Conservation (phyloP, 768 basidiomycete genomes). For the Phaeotremella fagi region DNA sequence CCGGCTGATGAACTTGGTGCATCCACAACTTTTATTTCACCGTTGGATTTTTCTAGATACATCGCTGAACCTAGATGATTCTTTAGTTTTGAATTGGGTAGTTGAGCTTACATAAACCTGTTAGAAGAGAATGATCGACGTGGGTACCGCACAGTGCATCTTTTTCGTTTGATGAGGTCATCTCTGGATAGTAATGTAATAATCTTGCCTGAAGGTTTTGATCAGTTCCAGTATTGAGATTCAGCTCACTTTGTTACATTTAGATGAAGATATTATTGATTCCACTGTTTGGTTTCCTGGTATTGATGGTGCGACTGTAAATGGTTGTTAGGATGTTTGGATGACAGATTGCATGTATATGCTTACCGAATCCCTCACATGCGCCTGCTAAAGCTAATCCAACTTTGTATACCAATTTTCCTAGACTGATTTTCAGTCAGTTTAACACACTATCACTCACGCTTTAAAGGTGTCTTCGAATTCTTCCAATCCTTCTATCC, state of each 20-base stretch:
- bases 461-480: slow-evolving; percentile 87
- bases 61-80: slow-evolving; percentile 56
- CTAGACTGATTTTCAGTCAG: slow-evolving; percentile 29
- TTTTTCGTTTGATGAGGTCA: slow-evolving; percentile 54
- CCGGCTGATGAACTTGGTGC: slow-evolving; percentile 75
- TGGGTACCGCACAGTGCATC: slow-evolving; percentile 89
- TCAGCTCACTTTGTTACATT: slow-evolving; percentile 62
- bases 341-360: no score
- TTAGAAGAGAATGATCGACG: slow-evolving; percentile 74
- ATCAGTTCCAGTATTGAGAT: neutral
- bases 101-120: slow-evolving; percentile 71
- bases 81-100: neutral
- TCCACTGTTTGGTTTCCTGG: slow-evolving; percentile 53
- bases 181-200: slow-evolving; percentile 89
- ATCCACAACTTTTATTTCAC: slow-evolving; percentile 54
- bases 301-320: slow-evolving; percentile 17
- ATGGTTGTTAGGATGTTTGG: neutral
- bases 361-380: slow-evolving; percentile 82
- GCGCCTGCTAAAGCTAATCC: slow-evolving; percentile 77
- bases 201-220: slow-evolving; percentile 59
- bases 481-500: slow-evolving; percentile 54
- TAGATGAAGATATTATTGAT: slow-evolving; percentile 66
- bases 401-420: slow-evolving; percentile 62
- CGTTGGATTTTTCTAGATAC: slow-evolving; percentile 60
- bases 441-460: slow-evolving; percentile 53